Evolutionary conservation across 2,329 filamentous ascomycete genomes (phyloP), one percentile per base, ranked within the genome.

Genomic region (Waltergamsia citrina): DNA sequence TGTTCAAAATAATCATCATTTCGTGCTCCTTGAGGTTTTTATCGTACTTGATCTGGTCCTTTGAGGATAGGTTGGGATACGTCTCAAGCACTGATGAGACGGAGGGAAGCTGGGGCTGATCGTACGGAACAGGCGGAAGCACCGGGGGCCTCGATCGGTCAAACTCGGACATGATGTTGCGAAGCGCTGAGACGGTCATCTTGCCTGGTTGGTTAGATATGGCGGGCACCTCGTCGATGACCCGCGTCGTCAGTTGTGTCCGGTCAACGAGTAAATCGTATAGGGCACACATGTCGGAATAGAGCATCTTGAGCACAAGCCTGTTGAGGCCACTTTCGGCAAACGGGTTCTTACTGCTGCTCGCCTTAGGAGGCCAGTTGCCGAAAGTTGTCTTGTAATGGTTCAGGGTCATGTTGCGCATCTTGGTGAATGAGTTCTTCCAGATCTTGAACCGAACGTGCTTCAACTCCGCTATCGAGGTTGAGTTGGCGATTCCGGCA

Each of bases 231-330:
- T 83, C 74, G 47, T 88, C 83, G 19, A 81, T 77, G 3, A 81
- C 80, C 38, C 90, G 77, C 2, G 84, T 85, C 0, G 90, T 95
- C 20, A 93, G 57, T 22, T 76, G 72, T 18, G 71, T 73, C 17
- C 87, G 79, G 53, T 96, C 86, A 5, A 86, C 92, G 11, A 94
- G 62, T 38, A 94, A 65, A 50, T 96, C 88, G 57, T 96, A 96
- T 12, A 96, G 65, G 25, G 79, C 75, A 45, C 84, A 85, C 48
- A 95, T 75, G 53, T 98, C 90, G 18, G 77, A 71, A 58, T 95
- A 96, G 7, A 96, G 62, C 28, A 85, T 79, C 50, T 78, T 77
- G 27, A 95, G 65, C 6, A 94, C 85, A 29, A 86, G 60, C 17
- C 92, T 74, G 55, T 95, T 95, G 16, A 96, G 68, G 0, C 90